phyloP scores from a whole-genome alignment of 345 rosid species.

The Gossypioides kirkii region DNA sequence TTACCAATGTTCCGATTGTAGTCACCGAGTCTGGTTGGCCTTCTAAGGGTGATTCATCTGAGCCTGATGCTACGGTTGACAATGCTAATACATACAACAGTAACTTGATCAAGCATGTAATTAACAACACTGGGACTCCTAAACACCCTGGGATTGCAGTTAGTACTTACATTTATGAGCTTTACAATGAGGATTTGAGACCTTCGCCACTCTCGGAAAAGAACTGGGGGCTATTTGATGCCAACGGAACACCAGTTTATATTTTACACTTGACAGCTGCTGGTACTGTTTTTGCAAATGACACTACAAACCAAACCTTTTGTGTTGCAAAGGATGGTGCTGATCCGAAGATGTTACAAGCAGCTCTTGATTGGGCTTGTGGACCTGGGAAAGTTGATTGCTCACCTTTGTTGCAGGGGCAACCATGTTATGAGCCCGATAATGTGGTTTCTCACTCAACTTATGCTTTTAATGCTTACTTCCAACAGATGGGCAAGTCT shows the following conservation, averaged over 20 bases:
- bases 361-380: slow-evolving; percentile 99
- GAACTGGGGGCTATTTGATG: slow-evolving; percentile 93
- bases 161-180: slow-evolving; percentile 87
- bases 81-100: slow-evolving; percentile 93
- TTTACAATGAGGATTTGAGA: slow-evolving; percentile 84
- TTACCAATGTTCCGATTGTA: slow-evolving; percentile 73
- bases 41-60: slow-evolving; percentile 73
- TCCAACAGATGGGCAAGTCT: slow-evolving; percentile 68
- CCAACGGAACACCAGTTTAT: slow-evolving; percentile 65
- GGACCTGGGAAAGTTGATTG: slow-evolving; percentile 99
- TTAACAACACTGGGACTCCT: slow-evolving; percentile 90
- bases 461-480: slow-evolving; percentile 89
- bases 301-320: slow-evolving; percentile 93
- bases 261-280: slow-evolving; percentile 71
- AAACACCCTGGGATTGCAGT: slow-evolving; percentile 72
- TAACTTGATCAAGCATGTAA: slow-evolving; percentile 83
- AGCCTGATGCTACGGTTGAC: slow-evolving; percentile 69
- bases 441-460: slow-evolving; percentile 69
- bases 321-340: slow-evolving; percentile 70
- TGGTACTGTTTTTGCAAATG: slow-evolving; percentile 80
- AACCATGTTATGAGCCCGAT: slow-evolving; percentile 78
- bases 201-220: slow-evolving; percentile 66
- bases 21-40: slow-evolving; percentile 98
- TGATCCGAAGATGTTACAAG: slow-evolving; percentile 90
- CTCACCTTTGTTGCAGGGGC: slow-evolving; percentile 69